Percentiles rank a stretch among this genome's conserved stretches.
Conservation (phyloP, 139 green algal genomes). For the Chlorella sorokiniana region DNA sequence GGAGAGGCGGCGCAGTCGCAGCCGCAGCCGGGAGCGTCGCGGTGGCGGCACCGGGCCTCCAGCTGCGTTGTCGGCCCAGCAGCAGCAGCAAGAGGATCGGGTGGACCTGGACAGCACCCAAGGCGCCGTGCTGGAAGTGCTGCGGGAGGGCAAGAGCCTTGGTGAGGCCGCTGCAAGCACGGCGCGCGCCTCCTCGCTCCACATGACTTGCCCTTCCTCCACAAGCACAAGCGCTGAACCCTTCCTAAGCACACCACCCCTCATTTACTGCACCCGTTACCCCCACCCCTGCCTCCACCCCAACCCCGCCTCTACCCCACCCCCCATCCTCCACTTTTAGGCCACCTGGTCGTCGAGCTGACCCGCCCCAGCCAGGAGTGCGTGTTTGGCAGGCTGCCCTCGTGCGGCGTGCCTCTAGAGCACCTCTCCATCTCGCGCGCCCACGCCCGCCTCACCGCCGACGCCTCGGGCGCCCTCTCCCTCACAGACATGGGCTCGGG, state of each 20-base stretch:
- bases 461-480: constrained; percentile 46
- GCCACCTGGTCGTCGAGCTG: constrained; percentile 58
- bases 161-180: neutral
- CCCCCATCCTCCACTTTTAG: neutral
- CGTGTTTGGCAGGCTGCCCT: constrained; percentile 64
- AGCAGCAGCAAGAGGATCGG: constrained; percentile 2
- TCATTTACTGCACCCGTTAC: too few relatives aligned
- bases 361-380: constrained; percentile 56
- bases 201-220: neutral
- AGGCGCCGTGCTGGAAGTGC: constrained; percentile 51
- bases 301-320: neutral
- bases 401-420: constrained; percentile 72
- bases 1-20: neutral
- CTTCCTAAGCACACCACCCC: neutral
- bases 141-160: constrained; percentile 52
- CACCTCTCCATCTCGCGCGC: constrained; percentile 71
- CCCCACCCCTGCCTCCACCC: neutral
- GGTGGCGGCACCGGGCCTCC: neutral
- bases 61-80: too few relatives aligned
- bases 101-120: constrained; percentile 44
- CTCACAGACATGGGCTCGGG: constrained; percentile 73
- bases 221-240: neutral
- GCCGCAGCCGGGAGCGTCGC: neutral
- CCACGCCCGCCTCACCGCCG: constrained; percentile 63
- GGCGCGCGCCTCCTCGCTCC: neutral